Conservation (phyloP, 257 asterid species). For the Nicotiana benthamiana region DNA sequence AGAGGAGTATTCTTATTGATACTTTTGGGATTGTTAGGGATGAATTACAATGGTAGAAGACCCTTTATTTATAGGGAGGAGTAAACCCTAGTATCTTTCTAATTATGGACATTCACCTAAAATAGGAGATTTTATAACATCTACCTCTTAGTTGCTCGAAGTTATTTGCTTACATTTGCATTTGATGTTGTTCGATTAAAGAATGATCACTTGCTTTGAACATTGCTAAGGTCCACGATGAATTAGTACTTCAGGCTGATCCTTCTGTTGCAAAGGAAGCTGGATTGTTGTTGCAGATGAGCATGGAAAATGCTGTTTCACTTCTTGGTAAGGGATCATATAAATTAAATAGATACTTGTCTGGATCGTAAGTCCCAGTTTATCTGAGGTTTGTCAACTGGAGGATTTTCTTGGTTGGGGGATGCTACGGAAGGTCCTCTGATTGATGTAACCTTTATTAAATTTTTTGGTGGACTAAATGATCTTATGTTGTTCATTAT, state of each 20-base stretch:
- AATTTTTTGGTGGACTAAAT: not conserved
- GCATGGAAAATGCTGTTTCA: constrained; percentile 86
- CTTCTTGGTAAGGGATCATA: constrained; percentile 57
- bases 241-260: constrained; percentile 82
- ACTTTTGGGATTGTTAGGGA: no score
- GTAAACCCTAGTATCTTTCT: no score
- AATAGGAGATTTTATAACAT: no score
- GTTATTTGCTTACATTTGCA: not conserved
- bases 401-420: not conserved
- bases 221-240: constrained; percentile 74
- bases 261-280: constrained; percentile 73
- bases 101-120: no score
- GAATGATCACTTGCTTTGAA: not conserved
- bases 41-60: no score
- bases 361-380: not conserved
- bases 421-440: not conserved
- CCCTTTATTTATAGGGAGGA: no score
- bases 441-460: not conserved
- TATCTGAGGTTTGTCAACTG: not conserved
- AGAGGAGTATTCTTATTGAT: no score
- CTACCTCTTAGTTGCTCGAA: not conserved
- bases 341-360: not conserved
- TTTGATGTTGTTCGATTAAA: not conserved
- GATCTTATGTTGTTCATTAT: not conserved
- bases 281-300: constrained; percentile 51